Conservation (phyloP, 371 early-diverging fungal species). For the Rhizopus stolonifer region DNA sequence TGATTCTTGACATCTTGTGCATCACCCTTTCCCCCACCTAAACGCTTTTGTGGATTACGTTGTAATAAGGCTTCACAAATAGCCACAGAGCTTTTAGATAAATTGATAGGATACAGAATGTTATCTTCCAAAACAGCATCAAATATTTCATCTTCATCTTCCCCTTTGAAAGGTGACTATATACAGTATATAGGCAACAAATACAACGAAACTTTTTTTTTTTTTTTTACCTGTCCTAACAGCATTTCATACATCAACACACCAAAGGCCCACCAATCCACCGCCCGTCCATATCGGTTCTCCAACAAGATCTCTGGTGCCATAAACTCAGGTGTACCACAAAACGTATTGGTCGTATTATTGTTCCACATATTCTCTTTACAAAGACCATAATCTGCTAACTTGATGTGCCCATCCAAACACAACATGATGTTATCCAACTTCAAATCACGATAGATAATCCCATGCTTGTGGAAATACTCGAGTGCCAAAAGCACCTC, state of each 20-base stretch:
- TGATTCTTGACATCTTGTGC: constrained; percentile 90
- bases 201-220: not conserved
- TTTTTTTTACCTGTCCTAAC: constrained; percentile 62
- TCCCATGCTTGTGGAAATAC: constrained; percentile 91
- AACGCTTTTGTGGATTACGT: constrained; percentile 78
- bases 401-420: constrained; percentile 94
- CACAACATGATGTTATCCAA: constrained; percentile 97
- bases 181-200: not conserved
- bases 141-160: constrained; percentile 93
- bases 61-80: constrained; percentile 82
- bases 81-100: constrained; percentile 84
- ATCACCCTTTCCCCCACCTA: constrained; percentile 80
- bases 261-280: constrained; percentile 99
- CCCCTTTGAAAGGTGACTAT: constrained; percentile 88
- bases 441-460: constrained; percentile 98
- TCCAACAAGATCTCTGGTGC: constrained; percentile 97
- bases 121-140: constrained; percentile 90
- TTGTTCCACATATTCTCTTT: constrained; percentile 91
- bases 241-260: constrained; percentile 98
- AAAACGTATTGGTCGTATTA: constrained; percentile 86
- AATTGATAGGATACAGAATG: constrained; percentile 83
- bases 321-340: constrained; percentile 99
- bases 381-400: constrained; percentile 99
- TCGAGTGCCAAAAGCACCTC: constrained; percentile 96
- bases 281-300: constrained; percentile 88